Conservation (phyloP, 2,329 filamentous ascomycete species). For the Aspergillus hortae region DNA sequence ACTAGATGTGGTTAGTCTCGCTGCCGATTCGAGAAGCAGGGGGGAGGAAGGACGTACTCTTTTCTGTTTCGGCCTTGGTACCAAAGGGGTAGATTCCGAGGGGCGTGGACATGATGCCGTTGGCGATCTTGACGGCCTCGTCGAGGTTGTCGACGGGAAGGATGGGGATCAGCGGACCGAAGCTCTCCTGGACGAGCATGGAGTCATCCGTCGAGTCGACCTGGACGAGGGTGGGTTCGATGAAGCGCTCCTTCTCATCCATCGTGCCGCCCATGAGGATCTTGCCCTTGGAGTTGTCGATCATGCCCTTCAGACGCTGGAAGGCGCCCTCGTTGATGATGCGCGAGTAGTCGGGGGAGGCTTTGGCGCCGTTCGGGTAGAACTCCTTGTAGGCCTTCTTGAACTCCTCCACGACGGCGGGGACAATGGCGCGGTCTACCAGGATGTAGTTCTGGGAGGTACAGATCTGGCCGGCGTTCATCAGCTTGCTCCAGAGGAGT, state of each 20-base stretch:
- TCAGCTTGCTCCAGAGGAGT: slow-evolving; percentile 81
- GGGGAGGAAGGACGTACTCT: slow-evolving; percentile 50
- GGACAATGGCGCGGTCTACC: slow-evolving; percentile 70
- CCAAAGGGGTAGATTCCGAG: slow-evolving; percentile 84
- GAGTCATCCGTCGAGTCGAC: slow-evolving; percentile 72
- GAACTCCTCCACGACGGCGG: slow-evolving; percentile 70
- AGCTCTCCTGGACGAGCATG: slow-evolving; percentile 79
- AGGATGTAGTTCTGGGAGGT: slow-evolving; percentile 90
- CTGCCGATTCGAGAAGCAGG: neutral
- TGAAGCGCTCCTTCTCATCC: slow-evolving; percentile 76
- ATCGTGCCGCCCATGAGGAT: slow-evolving; percentile 82
- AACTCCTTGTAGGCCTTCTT: slow-evolving; percentile 69
- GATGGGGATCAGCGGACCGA: slow-evolving; percentile 87
- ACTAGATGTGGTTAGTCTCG: slow-evolving; percentile 40
- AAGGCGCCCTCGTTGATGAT: slow-evolving; percentile 81
- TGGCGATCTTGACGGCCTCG: slow-evolving; percentile 77
- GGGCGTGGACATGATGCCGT: slow-evolving; percentile 77
- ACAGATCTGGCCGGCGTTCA: slow-evolving; percentile 88
- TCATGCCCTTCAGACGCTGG: slow-evolving; percentile 79
- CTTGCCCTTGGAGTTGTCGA: slow-evolving; percentile 78
- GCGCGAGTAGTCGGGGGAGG: slow-evolving; percentile 72
- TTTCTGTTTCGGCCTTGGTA: slow-evolving; percentile 70
- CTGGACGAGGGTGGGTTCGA: slow-evolving; percentile 89
- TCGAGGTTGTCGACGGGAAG: slow-evolving; percentile 76
- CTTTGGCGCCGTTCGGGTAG: slow-evolving; percentile 76